Evolutionary conservation across 176 grass and related monocot species (phyloP), one percentile per base, ranked within the genome.

Genomic region (barley (Hordeum vulgare)): DNA sequence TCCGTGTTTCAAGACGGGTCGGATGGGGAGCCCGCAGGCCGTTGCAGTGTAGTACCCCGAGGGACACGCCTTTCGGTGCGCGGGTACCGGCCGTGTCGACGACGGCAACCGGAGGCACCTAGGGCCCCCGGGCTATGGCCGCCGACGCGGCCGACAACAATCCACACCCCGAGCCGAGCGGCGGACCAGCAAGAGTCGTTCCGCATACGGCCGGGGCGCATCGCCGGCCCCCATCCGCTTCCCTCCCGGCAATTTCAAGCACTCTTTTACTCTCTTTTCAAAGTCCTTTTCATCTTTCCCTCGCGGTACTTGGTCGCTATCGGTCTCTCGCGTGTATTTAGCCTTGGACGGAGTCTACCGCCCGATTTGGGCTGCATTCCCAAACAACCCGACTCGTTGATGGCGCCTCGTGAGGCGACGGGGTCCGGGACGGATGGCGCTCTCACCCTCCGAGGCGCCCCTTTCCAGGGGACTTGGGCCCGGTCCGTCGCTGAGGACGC

Each of bases 1-100:
- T 95, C 77, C 83, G 72, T 92, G 90, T 92, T 94, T 94, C 85
- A 91, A 94, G 87, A 92, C 34, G 84, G 92, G 89, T 91, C 78
- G 81, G 74, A 88, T 88, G 86, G 86, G 81, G 81, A 88, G 74
- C 86, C 74, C 74, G 8, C 80, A 35, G 61, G 86, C 86, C 71
- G n/a, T 39, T 81, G 78, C 85, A 56, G 51, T 31, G 31, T 20
- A 4, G 74, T 57, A 51, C 20, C 74, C 15, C 44, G 7, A 44
- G 57, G 56, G 8, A 59, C 26, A 64, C 12, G 6, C 27, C 61
- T 33, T 33, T 29, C 13, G 27, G 14, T 14, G 27, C 13, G 13
- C 13, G 14, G 61, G 61, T 64, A 64, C 14, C 13, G 27, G 6
- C 6, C 6, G 61, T 64, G 61, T 27, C 27, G 61, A 33, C 13